phyloP scores from a whole-genome alignment of 192 early-diverging fungal species.

The Backusella westeae region DNA sequence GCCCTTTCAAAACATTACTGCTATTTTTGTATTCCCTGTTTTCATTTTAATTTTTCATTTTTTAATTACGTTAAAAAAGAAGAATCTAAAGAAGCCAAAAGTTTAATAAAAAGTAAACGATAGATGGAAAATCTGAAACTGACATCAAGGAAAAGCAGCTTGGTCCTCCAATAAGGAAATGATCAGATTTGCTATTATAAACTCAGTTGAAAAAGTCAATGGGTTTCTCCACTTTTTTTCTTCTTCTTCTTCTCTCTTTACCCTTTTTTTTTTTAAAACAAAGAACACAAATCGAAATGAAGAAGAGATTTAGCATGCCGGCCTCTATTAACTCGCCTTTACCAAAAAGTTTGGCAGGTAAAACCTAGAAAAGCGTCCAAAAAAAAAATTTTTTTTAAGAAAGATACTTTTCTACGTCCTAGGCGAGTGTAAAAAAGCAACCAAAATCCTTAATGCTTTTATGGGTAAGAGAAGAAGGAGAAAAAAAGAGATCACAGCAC shows the following conservation, averaged over 20 bases:
- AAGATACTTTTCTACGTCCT: background rate
- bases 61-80: background rate
- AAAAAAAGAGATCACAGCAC: background rate
- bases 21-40: background rate
- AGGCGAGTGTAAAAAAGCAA: slow-evolving; percentile 36
- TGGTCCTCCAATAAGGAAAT: background rate
- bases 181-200: background rate
- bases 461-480: slow-evolving; percentile 15
- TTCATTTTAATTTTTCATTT: background rate
- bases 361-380: too few species aligned
- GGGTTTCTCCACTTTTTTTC: slow-evolving; percentile 3
- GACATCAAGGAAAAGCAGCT: background rate
- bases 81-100: background rate
- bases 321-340: slow-evolving; percentile 37
- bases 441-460: slow-evolving; percentile 28
- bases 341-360: slow-evolving; percentile 35
- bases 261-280: background rate
- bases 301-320: slow-evolving; percentile 1
- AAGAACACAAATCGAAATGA: background rate
- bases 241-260: background rate
- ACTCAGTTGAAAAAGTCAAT: background rate
- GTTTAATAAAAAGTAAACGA: background rate
- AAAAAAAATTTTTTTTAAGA: background rate
- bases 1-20: background rate
- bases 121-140: background rate